Base-by-base conservation (phyloP, 768 basidiomycete species). In the Asterophora lycoperdoides region DNA sequence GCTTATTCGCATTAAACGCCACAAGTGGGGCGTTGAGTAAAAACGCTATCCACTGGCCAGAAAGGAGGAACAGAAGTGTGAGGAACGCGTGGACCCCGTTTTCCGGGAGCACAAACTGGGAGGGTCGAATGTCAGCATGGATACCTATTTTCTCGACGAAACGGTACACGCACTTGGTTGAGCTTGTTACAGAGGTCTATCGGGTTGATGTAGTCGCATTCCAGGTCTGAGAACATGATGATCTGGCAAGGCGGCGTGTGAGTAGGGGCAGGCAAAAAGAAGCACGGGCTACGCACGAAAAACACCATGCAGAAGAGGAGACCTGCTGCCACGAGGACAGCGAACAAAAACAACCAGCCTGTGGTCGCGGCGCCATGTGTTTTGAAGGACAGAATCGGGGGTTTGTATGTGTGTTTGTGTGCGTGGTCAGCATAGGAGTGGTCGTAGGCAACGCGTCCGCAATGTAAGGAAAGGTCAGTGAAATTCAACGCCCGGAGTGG, bases 131-230 rank as follows among this genome's bases (percentile, higher is more conserved):
- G 13, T 32, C 30, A 32, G 30, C 26, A 19, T 11, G 7, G 37
- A 13, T 44, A 46, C 17, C 26, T 28, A 41, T 28, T 10, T 3
- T 51, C 29, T 5, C 19, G 46, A 18, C 11, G 41, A 4, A 48
- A n/a, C 38, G 52, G 20, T 26, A 10, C 28, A 69, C 77, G 39
- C 56, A 95, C 95, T 71, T 93, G 90, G 66, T 98, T 98, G 61
- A 98, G 84, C 76, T 96, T 97, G 73, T 98, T 98, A 73, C 96
- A 98, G 33, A 98, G 84, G 70, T 99, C 96, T 81, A 99, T 99
- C 44, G 96, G 96, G 71, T 99, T 99, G 77, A 98, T 95, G 74
- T 97, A 98, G 79, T 96, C 93, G 77, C 93, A 96, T 73, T 97
- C 95, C 64, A 98, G 75, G 74, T 98, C 96, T 37, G 93, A 96